A percentile compares a stretch with the other conserved stretches of the same genome.
Conservation (phyloP, 2,329 filamentous ascomycete genomes). For the Botryosphaeria agaves region DNA sequence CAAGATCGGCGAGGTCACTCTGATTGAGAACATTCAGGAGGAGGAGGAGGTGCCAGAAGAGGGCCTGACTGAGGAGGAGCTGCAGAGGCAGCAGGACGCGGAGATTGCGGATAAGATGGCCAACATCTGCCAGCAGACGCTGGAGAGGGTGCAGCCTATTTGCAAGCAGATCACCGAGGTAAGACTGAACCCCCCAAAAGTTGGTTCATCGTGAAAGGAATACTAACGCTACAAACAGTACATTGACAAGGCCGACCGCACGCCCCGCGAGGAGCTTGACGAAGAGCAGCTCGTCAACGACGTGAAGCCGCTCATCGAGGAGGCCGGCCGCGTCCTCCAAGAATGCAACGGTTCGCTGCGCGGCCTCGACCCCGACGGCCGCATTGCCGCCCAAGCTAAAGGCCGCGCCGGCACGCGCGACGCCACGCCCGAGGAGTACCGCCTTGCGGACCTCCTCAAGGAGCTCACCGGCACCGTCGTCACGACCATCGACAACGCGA, state of each 20-base stretch:
- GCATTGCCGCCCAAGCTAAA: conserved; percentile 73
- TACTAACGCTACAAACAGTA: conserved; percentile 30
- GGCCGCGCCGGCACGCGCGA: conserved; percentile 58
- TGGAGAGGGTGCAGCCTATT: conserved; percentile 71
- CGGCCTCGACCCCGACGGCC: conserved; percentile 75
- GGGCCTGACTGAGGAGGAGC: conserved; percentile 29
- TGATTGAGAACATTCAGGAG: conserved; percentile 40
- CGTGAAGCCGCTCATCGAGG: conserved; percentile 77
- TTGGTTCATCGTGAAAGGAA: too few relatives aligned
- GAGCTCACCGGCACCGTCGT: conserved; percentile 69
- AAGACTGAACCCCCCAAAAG: too few relatives aligned
- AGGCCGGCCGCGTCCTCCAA: conserved; percentile 63
- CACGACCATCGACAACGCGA: conserved; percentile 70
- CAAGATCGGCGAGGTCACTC: conserved; percentile 44
- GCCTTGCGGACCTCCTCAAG: conserved; percentile 70
- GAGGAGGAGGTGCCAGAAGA: conserved; percentile 38
- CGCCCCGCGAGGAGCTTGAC: conserved; percentile 72
- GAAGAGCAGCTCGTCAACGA: conserved; percentile 77
- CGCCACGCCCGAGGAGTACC: conserved; percentile 67
- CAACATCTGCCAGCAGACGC: conserved; percentile 54
- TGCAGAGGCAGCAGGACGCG: conserved; percentile 40
- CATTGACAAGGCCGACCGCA: conserved; percentile 65
- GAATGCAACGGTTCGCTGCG: conserved; percentile 79
- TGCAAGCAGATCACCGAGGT: conserved; percentile 74
- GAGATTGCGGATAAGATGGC: conserved; percentile 66